These are phyloP conservation scores for Candida maesae DNA, from an alignment of 805 yeast genomes.

Conservation along the genomic window DNA sequence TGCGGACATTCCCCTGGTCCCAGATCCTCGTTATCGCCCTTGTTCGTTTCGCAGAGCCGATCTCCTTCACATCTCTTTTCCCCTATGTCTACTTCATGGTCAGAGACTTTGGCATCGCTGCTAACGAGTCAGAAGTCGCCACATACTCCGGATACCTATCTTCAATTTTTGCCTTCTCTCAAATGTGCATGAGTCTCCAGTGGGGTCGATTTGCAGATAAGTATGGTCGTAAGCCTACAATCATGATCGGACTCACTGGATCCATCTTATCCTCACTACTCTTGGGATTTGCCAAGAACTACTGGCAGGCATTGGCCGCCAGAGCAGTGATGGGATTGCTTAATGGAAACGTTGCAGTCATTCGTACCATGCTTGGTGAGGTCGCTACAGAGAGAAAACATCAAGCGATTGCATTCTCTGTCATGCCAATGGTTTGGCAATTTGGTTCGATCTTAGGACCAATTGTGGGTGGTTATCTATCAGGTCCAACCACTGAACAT, in stretches of 20 bases:
- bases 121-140: conserved; percentile 49
- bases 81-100: conserved; percentile 66
- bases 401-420: conserved; percentile 60
- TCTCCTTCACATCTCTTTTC: conserved; percentile 59
- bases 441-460: conserved; percentile 62
- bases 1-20: conserved; percentile 53
- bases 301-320: conserved; percentile 49
- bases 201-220: conserved; percentile 58
- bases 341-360: conserved; percentile 64
- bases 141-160: conserved; percentile 60
- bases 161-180: conserved; percentile 59
- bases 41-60: conserved; percentile 57
- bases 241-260: conserved; percentile 50
- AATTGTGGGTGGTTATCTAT: conserved; percentile 50
- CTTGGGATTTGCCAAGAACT: conserved; percentile 53
- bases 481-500: conserved; percentile 30
- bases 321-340: conserved; percentile 52
- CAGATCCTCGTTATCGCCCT: conserved; percentile 40
- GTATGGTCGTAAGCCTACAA: conserved; percentile 53
- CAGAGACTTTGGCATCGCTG: conserved; percentile 48
- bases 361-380: conserved; percentile 61
- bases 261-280: conserved; percentile 43
- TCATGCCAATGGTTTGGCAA: conserved; percentile 59
- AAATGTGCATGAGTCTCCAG: conserved; percentile 51
- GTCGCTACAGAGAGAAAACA: conserved; percentile 51